Conservation (phyloP, 176 grass and related monocot genomes). For the Rhipidocladum racemiflorum region DNA sequence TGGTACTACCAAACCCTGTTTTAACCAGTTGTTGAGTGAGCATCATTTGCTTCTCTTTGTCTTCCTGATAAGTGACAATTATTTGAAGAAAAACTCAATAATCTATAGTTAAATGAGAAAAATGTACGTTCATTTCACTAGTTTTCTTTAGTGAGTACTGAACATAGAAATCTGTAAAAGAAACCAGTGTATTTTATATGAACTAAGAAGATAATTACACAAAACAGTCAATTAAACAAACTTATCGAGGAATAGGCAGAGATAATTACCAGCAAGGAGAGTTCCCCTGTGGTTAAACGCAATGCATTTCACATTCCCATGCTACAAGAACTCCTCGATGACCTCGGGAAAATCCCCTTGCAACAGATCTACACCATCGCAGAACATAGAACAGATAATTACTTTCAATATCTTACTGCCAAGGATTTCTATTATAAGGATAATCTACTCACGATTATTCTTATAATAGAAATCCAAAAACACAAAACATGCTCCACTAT, state of each 20-base stretch:
- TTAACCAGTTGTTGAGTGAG: too few relatives aligned
- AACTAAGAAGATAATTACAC: slow-evolving; percentile 20
- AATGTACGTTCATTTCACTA: too few relatives aligned
- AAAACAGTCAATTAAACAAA: background rate
- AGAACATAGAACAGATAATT: slow-evolving; percentile 19
- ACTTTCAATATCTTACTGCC: slow-evolving; percentile 10
- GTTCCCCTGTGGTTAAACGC: slow-evolving; percentile 87
- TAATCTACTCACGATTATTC: background rate
- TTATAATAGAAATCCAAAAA: slow-evolving; percentile 23
- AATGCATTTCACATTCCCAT: slow-evolving; percentile 99
- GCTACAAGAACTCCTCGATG: slow-evolving; percentile 96
- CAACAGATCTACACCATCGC: slow-evolving; percentile 60
- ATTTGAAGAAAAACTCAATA: too few relatives aligned
- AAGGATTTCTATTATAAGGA: too few relatives aligned
- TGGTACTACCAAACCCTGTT: too few relatives aligned
- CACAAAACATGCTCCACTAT: background rate
- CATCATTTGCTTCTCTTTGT: too few relatives aligned
- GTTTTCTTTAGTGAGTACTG: too few relatives aligned
- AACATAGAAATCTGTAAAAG: background rate
- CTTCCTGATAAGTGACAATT: too few relatives aligned
- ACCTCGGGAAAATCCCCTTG: slow-evolving; percentile 96
- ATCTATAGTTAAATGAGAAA: too few relatives aligned
- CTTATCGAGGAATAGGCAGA: slow-evolving; percentile 14
- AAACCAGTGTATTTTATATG: slow-evolving; percentile 1
- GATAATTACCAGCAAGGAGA: slow-evolving; percentile 83